These are phyloP conservation scores for Pseudogymnoascus sp. DNA, from an alignment of 2,329 filamentous ascomycete species.

Conservation along the genomic window DNA sequence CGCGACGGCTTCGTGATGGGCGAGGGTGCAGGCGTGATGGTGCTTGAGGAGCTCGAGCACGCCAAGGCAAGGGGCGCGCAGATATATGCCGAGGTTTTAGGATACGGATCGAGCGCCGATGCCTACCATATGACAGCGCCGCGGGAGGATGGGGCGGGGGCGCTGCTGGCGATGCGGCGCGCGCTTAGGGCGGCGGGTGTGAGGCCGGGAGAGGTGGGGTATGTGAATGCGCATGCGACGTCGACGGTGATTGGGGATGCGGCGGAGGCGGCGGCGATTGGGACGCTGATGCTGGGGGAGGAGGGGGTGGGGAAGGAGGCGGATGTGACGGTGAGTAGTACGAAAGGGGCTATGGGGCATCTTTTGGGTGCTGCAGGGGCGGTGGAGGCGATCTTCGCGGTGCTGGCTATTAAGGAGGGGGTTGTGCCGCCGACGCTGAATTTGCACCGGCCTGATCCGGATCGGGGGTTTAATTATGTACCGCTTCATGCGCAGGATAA, in stretches of 20 bases:
- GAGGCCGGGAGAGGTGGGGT: conserved; percentile 65
- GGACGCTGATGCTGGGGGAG: conserved; percentile 63
- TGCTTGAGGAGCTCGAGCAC: conserved; percentile 87
- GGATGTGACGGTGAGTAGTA: conserved; percentile 78
- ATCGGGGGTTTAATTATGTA: conserved; percentile 70
- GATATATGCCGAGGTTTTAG: conserved; percentile 82
- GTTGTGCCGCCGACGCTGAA: conserved; percentile 82
- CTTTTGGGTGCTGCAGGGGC: conserved; percentile 85
- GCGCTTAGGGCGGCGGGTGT: conserved; percentile 67
- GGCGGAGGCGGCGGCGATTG: conserved; percentile 80
- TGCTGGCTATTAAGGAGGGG: conserved; percentile 69
- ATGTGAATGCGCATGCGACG: conserved; percentile 94
- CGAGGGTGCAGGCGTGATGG: conserved; percentile 79
- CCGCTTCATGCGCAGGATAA: conserved; percentile 62
- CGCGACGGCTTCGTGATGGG: conserved; percentile 85
- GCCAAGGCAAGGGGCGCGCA: conserved; percentile 67
- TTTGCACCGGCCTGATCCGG: conserved; percentile 54
- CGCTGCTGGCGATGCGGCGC: conserved; percentile 74
- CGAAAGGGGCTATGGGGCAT: conserved; percentile 89
- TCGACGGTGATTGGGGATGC: conserved; percentile 77
- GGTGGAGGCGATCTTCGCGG: conserved; percentile 77
- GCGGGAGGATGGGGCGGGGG: conserved; percentile 70
- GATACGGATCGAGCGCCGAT: conserved; percentile 86
- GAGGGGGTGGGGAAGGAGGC: conserved; percentile 53
- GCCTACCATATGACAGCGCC: conserved; percentile 92